These are phyloP conservation scores for Aspergillus sergii DNA, from an alignment of 2,329 filamentous ascomycete species.

Conservation along the genomic window DNA sequence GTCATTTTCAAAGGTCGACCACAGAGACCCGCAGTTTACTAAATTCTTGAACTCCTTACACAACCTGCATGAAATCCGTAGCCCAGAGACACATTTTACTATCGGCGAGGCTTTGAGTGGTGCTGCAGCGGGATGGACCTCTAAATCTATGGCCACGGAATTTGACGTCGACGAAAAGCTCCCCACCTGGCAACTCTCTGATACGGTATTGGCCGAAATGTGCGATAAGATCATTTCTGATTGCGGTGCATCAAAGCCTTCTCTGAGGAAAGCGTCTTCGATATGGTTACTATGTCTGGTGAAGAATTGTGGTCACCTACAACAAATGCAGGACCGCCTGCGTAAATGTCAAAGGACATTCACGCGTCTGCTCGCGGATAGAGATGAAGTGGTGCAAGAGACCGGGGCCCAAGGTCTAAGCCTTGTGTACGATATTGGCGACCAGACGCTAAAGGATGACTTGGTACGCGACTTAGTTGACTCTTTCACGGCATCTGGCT, in stretches of 20 bases:
- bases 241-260: slow-evolving; percentile 83
- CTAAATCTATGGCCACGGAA: slow-evolving; percentile 72
- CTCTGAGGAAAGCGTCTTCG: slow-evolving; percentile 84
- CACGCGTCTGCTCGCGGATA: slow-evolving; percentile 80
- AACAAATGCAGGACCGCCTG: slow-evolving; percentile 71
- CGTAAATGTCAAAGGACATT: slow-evolving; percentile 84
- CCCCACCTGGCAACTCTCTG: slow-evolving; percentile 41
- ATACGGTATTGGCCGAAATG: slow-evolving; percentile 54
- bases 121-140: slow-evolving; percentile 78
- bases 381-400: slow-evolving; percentile 94
- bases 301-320: slow-evolving; percentile 82
- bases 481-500: slow-evolving; percentile 73
- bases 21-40: slow-evolving; percentile 35
- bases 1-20: slow-evolving; percentile 49
- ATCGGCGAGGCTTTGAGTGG: slow-evolving; percentile 86
- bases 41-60: slow-evolving; percentile 70
- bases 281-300: slow-evolving; percentile 94
- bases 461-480: slow-evolving; percentile 85
- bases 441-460: slow-evolving; percentile 75
- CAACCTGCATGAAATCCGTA: slow-evolving; percentile 78
- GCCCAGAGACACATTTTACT: slow-evolving; percentile 85
- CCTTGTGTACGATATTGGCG: slow-evolving; percentile 92
- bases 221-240: slow-evolving; percentile 75
- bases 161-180: slow-evolving; percentile 69
- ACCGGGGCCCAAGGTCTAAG: slow-evolving; percentile 87